Percentiles rank a stretch among this genome's conserved stretches.
These are phyloP conservation scores for Nematodospora anomalae DNA, from an alignment of 1,139 yeast genomes.

Conservation along the genomic window DNA sequence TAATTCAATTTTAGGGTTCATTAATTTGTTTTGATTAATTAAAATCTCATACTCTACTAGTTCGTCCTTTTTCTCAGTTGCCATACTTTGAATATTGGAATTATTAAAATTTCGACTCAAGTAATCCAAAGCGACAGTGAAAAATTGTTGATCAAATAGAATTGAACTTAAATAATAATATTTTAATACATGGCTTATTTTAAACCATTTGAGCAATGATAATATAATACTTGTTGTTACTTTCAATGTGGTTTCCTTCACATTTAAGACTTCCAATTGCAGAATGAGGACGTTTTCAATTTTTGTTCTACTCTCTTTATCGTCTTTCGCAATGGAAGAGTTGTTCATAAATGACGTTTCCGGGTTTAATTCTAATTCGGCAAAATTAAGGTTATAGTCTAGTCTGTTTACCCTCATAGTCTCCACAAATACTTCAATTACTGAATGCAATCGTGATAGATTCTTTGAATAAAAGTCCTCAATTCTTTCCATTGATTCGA, in stretches of 20 bases:
- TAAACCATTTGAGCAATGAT: conserved; percentile 72
- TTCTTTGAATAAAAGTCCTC: conserved; percentile 58
- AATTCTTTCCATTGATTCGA: conserved; percentile 52
- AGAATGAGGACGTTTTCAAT: conserved; percentile 31
- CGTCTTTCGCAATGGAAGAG: conserved; percentile 7
- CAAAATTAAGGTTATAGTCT: conserved; percentile 35
- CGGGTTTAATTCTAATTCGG: conserved; percentile 42
- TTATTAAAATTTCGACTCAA: conserved; percentile 42
- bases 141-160: conserved; percentile 70
- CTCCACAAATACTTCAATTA: conserved; percentile 64
- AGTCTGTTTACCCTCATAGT: conserved; percentile 53
- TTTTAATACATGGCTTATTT: conserved; percentile 72
- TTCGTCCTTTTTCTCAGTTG: conserved; percentile 18
- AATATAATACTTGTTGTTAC: conserved; percentile 57
- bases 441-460: conserved; percentile 57
- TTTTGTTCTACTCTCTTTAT: conserved; percentile 21
- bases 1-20: conserved; percentile 47
- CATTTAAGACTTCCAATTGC: conserved; percentile 55
- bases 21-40: conserved; percentile 38
- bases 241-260: conserved; percentile 66
- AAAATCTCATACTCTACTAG: conserved; percentile 39
- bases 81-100: conserved; percentile 28
- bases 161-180: conserved; percentile 72
- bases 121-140: conserved; percentile 42
- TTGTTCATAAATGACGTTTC: conserved; percentile 28